Evolutionary conservation across 192 early-diverging fungal genomes (phyloP).

Genomic region (Podochytrium sp.): DNA sequence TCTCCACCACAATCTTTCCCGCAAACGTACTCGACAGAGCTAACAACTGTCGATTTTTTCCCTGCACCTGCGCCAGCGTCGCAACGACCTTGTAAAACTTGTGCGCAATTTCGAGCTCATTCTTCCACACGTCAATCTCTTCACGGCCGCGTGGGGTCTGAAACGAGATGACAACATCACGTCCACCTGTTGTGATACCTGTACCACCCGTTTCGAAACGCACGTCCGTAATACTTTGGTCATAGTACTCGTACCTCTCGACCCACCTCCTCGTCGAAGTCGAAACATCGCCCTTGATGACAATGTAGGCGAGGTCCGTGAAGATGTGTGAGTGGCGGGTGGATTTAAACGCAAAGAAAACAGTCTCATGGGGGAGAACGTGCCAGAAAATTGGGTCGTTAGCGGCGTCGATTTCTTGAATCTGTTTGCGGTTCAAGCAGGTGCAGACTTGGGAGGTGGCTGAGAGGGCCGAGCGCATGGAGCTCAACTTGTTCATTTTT

Average conservation of each 20-base stretch:
- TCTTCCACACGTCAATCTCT: constrained; percentile 1
- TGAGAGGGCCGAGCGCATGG: neutral
- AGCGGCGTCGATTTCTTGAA: neutral
- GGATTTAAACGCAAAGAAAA: neutral
- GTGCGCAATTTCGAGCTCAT: neutral
- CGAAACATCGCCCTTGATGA: neutral
- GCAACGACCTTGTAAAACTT: neutral
- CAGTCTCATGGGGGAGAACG: neutral
- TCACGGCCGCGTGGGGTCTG: neutral
- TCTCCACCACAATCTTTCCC: neutral
- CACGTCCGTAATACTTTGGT: neutral
- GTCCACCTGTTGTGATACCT: constrained; percentile 1
- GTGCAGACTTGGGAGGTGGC: neutral
- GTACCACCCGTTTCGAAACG: constrained; percentile 15
- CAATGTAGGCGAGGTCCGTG: neutral
- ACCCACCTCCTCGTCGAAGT: neutral
- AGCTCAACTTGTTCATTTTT: neutral
- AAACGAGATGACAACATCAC: constrained; percentile 6
- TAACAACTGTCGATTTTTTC: neutral
- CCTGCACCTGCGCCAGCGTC: constrained; percentile 2
- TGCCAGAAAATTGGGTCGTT: neutral
- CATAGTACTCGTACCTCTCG: neutral
- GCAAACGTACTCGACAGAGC: neutral
- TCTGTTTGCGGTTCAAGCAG: neutral
- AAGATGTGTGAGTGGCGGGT: neutral